phyloP scores from a whole-genome alignment of 163 green algal genomes.

The Prototheca stagnorum region DNA sequence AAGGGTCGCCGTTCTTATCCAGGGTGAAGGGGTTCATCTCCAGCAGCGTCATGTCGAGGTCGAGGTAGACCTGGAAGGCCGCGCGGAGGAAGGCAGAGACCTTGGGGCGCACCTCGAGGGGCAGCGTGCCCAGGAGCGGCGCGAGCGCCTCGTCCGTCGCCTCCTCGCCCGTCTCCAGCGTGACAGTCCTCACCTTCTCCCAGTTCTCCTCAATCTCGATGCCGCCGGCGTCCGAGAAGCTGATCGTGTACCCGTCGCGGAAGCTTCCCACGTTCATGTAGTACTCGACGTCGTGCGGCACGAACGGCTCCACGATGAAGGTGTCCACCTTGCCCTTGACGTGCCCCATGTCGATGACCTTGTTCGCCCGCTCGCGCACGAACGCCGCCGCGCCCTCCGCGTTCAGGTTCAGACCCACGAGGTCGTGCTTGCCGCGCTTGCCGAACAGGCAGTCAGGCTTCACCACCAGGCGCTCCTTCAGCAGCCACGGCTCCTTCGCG shows the following conservation, averaged over 20 bases:
- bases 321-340: conserved; percentile 58
- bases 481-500: conserved; percentile 20
- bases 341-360: conserved; percentile 59
- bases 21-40: conserved; percentile 94
- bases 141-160: conserved; percentile 33
- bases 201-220: conserved; percentile 92
- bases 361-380: conserved; percentile 47
- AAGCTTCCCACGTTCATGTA: conserved; percentile 51
- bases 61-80: conserved; percentile 24
- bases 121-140: conserved; percentile 53
- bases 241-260: conserved; percentile 37
- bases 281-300: conserved; percentile 73
- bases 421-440: conserved; percentile 85
- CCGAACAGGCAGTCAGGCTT: conserved; percentile 94
- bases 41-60: conserved; percentile 78
- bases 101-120: conserved; percentile 41
- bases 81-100: conserved; percentile 62
- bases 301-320: conserved; percentile 88
- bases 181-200: conserved; percentile 61
- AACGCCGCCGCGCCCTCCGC: conserved; percentile 48
- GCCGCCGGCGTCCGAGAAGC: conserved; percentile 59
- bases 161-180: conserved; percentile 30
- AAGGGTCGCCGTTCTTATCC: conserved; percentile 44
- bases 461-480: conserved; percentile 40
- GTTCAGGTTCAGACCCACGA: conserved; percentile 78